phyloP scores from a whole-genome alignment of 192 early-diverging fungal genomes.

The Phlyctochytrium arcticum region DNA sequence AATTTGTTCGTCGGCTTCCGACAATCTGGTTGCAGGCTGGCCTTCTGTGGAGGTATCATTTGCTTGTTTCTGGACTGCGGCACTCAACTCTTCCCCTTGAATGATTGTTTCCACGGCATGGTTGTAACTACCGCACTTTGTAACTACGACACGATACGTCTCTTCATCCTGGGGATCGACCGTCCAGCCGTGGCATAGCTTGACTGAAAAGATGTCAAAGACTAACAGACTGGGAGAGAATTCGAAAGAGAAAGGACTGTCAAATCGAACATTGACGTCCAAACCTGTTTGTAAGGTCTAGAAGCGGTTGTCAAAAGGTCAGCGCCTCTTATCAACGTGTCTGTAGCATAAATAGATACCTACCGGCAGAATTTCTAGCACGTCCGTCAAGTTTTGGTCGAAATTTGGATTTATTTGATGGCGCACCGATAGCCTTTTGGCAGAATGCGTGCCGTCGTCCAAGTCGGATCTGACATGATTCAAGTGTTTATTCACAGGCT shows the following conservation, averaged over 20 bases:
- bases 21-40: not conserved
- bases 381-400: constrained; percentile 14
- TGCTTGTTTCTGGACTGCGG: not conserved
- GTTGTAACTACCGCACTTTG: constrained; percentile 69
- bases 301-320: too few species aligned
- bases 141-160: constrained; percentile 52
- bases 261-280: constrained; percentile 86
- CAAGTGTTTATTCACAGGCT: too few species aligned
- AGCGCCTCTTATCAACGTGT: too few species aligned
- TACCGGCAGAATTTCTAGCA: constrained; percentile 13
- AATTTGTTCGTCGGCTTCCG: not conserved
- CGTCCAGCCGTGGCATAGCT: constrained; percentile 89
- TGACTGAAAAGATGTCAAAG: constrained; percentile 76
- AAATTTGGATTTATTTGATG: not conserved
- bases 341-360: constrained; percentile 1
- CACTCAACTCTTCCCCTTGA: constrained; percentile 43
- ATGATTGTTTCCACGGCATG: constrained; percentile 74
- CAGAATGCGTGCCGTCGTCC: too few species aligned
- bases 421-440: too few species aligned
- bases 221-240: constrained; percentile 56
- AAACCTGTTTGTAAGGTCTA: constrained; percentile 55
- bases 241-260: constrained; percentile 74
- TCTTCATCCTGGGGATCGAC: constrained; percentile 60
- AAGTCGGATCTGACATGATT: too few species aligned
- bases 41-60: not conserved